Conservation (phyloP, 179 eudicot genomes). For the Beta corolliflora region DNA sequence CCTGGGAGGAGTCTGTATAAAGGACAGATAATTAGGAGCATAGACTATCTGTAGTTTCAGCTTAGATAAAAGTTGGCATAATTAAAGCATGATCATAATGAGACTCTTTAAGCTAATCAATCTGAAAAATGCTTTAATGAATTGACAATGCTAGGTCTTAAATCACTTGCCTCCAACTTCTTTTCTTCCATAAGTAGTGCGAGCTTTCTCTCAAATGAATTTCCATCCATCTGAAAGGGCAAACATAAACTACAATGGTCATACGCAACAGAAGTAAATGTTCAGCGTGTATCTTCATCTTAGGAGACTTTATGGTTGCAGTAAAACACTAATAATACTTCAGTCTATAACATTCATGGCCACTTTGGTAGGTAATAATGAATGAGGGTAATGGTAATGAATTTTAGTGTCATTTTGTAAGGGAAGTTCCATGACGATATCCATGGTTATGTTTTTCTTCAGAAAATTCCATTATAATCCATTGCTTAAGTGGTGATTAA, state of each 20-base stretch:
- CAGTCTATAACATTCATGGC: neutral
- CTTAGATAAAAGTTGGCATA: neutral
- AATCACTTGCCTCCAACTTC: constrained; percentile 46
- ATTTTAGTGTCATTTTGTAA: too few relatives aligned
- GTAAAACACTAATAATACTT: neutral
- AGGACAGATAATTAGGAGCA: neutral
- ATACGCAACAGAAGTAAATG: neutral
- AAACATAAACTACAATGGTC: neutral
- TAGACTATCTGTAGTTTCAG: neutral
- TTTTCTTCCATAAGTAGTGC: constrained; percentile 50
- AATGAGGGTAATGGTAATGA: too few relatives aligned
- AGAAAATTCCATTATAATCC: too few relatives aligned
- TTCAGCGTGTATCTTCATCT: neutral
- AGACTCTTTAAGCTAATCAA: neutral
- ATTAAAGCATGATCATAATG: neutral
- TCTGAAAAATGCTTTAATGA: neutral
- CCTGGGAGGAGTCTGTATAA: constrained; percentile 42
- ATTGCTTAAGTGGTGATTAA: too few relatives aligned
- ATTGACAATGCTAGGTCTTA: neutral
- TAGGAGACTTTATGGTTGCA: neutral
- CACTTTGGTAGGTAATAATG: too few relatives aligned
- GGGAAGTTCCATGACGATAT: too few relatives aligned
- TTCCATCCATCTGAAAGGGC: constrained; percentile 50
- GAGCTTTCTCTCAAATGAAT: constrained; percentile 64
- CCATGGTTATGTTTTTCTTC: too few relatives aligned